These are phyloP conservation scores for Malassezia slooffiae DNA, from an alignment of 1,284 basidiomycete genomes.

Conservation along the genomic window DNA sequence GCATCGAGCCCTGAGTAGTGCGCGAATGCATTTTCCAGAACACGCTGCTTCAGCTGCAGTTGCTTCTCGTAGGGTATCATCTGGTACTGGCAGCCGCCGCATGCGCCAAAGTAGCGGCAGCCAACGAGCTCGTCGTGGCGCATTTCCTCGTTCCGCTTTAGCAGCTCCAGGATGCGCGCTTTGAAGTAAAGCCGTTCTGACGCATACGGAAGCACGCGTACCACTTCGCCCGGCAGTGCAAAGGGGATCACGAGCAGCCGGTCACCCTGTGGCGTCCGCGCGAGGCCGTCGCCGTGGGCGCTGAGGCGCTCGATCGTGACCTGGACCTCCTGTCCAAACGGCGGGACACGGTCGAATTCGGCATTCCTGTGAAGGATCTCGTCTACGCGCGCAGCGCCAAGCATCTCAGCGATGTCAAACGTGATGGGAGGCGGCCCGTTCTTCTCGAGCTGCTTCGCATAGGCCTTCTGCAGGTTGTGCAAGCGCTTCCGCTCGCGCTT, in stretches of 20 bases:
- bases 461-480: conserved; percentile 33
- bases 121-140: conserved; percentile 25
- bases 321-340: conserved; percentile 24
- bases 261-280: conserved; percentile 24
- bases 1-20: conserved; percentile 50
- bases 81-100: conserved; percentile 45
- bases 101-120: conserved; percentile 43
- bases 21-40: conserved; percentile 69
- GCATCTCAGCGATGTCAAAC: conserved; percentile 36
- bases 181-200: conserved; percentile 36
- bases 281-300: conserved; percentile 42
- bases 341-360: conserved; percentile 27
- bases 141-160: conserved; percentile 13
- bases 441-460: conserved; percentile 30
- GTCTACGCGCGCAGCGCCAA: conserved; percentile 26
- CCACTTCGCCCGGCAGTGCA: conserved; percentile 33
- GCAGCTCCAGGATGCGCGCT: conserved; percentile 23
- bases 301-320: conserved; percentile 33
- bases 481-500: conserved; percentile 23
- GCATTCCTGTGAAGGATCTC: conserved; percentile 24
- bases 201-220: conserved; percentile 22
- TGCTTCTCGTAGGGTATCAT: conserved; percentile 72
- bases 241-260: conserved; percentile 40
- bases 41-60: conserved; percentile 70
- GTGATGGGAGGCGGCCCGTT: conserved; percentile 40